phyloP scores from a whole-genome alignment of 2,329 filamentous ascomycete genomes.

The Cordyceps pruinosa region DNA sequence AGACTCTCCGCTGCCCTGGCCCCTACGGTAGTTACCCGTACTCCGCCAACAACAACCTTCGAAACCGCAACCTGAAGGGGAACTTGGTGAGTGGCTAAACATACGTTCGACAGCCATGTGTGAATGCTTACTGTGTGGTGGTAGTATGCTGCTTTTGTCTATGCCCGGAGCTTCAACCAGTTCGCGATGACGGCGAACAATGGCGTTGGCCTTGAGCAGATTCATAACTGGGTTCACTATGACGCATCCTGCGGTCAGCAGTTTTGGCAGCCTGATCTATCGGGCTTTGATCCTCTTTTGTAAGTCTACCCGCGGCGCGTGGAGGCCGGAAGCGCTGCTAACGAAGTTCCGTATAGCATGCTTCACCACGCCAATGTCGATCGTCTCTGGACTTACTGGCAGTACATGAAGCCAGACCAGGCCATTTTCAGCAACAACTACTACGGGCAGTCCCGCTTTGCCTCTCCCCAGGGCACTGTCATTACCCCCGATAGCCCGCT shows the following conservation, averaged over 20 bases:
- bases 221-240: constrained; percentile 26
- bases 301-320: neutral
- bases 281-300: constrained; percentile 32
- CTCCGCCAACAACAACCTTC: constrained; percentile 23
- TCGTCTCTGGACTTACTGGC: constrained; percentile 45
- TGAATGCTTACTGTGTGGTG: constrained; percentile 15
- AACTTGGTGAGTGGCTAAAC: constrained; percentile 24
- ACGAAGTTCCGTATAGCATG: constrained; percentile 19
- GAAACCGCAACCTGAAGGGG: constrained; percentile 21
- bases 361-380: constrained; percentile 46
- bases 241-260: constrained; percentile 22
- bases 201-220: constrained; percentile 27
- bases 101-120: neutral
- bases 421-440: constrained; percentile 23
- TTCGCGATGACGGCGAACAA: constrained; percentile 17
- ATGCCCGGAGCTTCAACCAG: constrained; percentile 19
- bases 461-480: constrained; percentile 24
- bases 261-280: constrained; percentile 24
- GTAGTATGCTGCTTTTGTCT: constrained; percentile 26
- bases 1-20: constrained; percentile 25
- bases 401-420: constrained; percentile 26
- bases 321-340: neutral
- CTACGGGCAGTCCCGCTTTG: constrained; percentile 22
- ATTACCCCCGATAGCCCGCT: constrained; percentile 32
- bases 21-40: constrained; percentile 24